A percentile compares a stretch with the other conserved stretches of the same genome.
Evolutionary conservation across 306 rosid genomes (phyloP).

Genomic region (Datisca glomerata): DNA sequence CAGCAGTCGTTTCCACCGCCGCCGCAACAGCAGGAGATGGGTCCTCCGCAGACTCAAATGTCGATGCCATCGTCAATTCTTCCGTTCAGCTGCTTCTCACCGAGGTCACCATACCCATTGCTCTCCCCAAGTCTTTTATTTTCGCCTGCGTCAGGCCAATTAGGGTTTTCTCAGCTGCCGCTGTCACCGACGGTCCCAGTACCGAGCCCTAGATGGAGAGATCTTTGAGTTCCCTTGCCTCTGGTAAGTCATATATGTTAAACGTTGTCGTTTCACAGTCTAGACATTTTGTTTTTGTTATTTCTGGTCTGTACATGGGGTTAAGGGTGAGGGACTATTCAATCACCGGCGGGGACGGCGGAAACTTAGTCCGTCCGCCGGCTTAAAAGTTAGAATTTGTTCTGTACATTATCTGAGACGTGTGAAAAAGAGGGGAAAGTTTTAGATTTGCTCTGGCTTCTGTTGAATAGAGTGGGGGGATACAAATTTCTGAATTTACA

Average conservation of each 20-base stretch:
- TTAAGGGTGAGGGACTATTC: conserved; percentile 29
- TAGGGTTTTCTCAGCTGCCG: conserved; percentile 85
- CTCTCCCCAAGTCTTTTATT: conserved; percentile 54
- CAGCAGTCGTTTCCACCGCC: conserved; percentile 12
- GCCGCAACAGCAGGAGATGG: conserved; percentile 6
- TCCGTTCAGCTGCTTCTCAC: conserved; percentile 80
- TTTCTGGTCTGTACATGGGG: conserved; percentile 39
- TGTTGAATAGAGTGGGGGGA: background rate
- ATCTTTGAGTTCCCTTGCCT: conserved; percentile 24
- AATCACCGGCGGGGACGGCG: conserved; percentile 33
- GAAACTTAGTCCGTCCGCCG: conserved; percentile 27
- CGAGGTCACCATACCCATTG: conserved; percentile 47
- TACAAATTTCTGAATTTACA: background rate
- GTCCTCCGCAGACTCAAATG: conserved; percentile 5
- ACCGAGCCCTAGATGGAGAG: conserved; percentile 82
- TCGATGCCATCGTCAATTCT: conserved; percentile 29
- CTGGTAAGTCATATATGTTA: conserved; percentile 22
- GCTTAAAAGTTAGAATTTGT: conserved; percentile 26
- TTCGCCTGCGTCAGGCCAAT: conserved; percentile 59
- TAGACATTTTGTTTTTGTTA: conserved; percentile 9
- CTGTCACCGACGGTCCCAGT: conserved; percentile 78
- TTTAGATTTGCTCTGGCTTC: conserved; percentile 26
- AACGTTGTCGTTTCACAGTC: conserved; percentile 18
- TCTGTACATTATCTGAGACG: conserved; percentile 60
- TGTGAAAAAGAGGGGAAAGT: conserved; percentile 23